Percentiles rank a stretch among this genome's conserved stretches.
Evolutionary conservation across 441 rosid genomes (phyloP).

Genomic region (Brassica balearica): DNA sequence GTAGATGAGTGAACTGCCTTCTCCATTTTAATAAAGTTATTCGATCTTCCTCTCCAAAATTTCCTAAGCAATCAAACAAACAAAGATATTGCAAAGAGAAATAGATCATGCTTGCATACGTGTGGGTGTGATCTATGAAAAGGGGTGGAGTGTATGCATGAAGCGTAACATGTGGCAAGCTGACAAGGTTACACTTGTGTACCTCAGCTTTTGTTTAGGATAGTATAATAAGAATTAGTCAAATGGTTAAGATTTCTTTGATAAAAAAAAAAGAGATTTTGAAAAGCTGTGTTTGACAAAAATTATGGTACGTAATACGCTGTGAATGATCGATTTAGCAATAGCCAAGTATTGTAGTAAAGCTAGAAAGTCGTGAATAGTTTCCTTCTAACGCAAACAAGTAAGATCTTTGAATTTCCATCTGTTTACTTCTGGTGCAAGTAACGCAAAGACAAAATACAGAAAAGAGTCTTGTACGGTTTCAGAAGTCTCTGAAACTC

Average conservation of each 20-base stretch:
- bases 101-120: slow-evolving; percentile 10
- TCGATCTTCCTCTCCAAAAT: neutral
- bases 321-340: neutral
- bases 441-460: neutral
- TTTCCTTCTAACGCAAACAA: neutral
- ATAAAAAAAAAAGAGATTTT: too few species aligned
- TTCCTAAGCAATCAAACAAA: slow-evolving; percentile 3
- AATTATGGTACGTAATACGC: neutral
- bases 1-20: slow-evolving; percentile 37
- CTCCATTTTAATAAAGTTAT: slow-evolving; percentile 29
- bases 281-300: neutral
- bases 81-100: slow-evolving; percentile 15
- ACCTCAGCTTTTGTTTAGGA: slow-evolving; percentile 19
- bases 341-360: neutral
- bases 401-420: neutral
- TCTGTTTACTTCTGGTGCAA: slow-evolving; percentile 13
- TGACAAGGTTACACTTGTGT: slow-evolving; percentile 18
- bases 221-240: slow-evolving; percentile 28
- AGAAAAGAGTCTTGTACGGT: too few species aligned
- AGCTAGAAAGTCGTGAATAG: neutral
- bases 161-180: slow-evolving; percentile 21
- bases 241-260: slow-evolving; percentile 1
- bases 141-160: slow-evolving; percentile 8
- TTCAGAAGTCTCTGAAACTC: too few species aligned
- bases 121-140: neutral